Evolutionary conservation across 2,329 filamentous ascomycete species (phyloP).

Genomic region (Truncatella angustata): DNA sequence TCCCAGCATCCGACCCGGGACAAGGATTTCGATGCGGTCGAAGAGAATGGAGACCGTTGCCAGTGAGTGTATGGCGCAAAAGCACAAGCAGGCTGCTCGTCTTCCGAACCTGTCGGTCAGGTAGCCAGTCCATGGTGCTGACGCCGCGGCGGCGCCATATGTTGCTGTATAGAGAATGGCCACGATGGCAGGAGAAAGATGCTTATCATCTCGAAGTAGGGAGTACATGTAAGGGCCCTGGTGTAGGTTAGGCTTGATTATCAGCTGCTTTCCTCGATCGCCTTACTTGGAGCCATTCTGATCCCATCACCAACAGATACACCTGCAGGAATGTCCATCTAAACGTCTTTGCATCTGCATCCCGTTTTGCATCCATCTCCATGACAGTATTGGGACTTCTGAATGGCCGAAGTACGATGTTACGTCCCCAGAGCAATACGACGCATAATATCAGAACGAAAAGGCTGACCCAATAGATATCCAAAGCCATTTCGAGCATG

Average conservation of each 20-base stretch:
- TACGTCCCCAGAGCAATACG: constrained; percentile 16
- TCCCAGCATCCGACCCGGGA: constrained; percentile 51
- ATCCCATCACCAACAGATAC: constrained; percentile 47
- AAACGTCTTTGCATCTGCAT: constrained; percentile 18
- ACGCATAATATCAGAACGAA: constrained; percentile 20
- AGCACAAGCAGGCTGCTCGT: constrained; percentile 50
- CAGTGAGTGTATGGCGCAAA: constrained; percentile 51
- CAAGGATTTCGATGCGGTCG: constrained; percentile 38
- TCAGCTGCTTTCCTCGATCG: background rate
- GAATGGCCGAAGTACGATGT: constrained; percentile 14
- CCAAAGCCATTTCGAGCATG: constrained; percentile 17
- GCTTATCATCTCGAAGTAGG: constrained; percentile 29
- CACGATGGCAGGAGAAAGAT: constrained; percentile 27
- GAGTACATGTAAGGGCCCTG: constrained; percentile 30
- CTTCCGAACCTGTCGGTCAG: constrained; percentile 50
- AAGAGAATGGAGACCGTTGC: constrained; percentile 49
- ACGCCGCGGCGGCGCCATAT: constrained; percentile 42
- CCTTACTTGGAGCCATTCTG: constrained; percentile 50
- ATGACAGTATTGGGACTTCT: constrained; percentile 5
- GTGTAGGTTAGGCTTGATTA: background rate
- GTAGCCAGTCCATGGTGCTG: constrained; percentile 44
- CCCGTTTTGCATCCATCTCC: background rate
- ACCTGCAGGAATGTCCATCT: constrained; percentile 29
- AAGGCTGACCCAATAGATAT: constrained; percentile 24
- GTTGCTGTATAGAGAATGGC: constrained; percentile 41